Evolutionary conservation across 495 filamentous ascomycete genomes (phyloP), one percentile per base, ranked within the genome.

Genomic region (Hypoxylon fuscum): DNA sequence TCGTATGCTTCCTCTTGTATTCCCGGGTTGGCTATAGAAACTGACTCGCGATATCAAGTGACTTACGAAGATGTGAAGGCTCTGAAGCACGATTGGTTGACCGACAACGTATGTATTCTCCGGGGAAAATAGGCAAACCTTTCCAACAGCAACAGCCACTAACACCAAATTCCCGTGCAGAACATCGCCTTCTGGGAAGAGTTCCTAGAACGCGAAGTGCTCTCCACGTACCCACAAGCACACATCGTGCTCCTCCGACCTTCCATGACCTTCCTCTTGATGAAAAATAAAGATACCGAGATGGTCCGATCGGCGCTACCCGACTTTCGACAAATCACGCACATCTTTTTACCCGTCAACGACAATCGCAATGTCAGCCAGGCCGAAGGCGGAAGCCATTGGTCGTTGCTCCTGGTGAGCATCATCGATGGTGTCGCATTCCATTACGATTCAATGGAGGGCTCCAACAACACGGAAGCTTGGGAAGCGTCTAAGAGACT

Each of bases 141-240:
- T n/a, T n/a, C n/a, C n/a, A n/a, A n/a, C n/a, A n/a, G n/a, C n/a
- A n/a, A n/a, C n/a, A 23, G 35, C 32, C 35, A 29, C 67, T 74
- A 41, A 68, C 43, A 42, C n/a, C 9, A 45, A 23, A 40, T 57
- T 32, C 21, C 5, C 8, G 32, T 21, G 4, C 64, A 92, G 89
- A 88, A 84, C 60, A 98, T 98, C 44, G 90, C 92, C 47, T 98
- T 98, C 72, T 98, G 95, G 93, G 90, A 97, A 83, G 95, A 97
- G 86, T 97, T 87, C 75, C 85, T 98, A 49, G 96, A 98, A 74
- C 91, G 87, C 49, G 93, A 97, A 77, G 83, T 90, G 40, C 86
- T 98, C 21, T 75, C 80, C 23, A 80, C 85, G 68, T 91, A 89
- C 76, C 86, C 87, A 4, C 82, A 88, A 61, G 90, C 92, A 23